phyloP scores from a whole-genome alignment of 1,284 basidiomycete genomes.

The Amylostereum areolatum region DNA sequence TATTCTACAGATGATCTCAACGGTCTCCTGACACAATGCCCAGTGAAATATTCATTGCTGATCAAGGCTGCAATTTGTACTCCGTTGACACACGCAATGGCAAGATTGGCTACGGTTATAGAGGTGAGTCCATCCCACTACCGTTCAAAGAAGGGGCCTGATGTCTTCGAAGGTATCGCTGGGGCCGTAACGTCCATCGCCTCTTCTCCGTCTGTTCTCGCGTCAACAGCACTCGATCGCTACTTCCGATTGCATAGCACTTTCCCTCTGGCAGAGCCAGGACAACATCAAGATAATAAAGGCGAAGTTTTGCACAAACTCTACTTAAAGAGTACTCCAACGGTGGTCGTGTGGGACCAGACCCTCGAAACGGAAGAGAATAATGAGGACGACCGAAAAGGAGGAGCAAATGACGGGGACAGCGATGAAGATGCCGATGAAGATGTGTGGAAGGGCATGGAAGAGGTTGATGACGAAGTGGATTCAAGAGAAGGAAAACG shows the following conservation, averaged over 20 bases:
- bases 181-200: constrained; percentile 65
- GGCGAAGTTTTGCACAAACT: constrained; percentile 64
- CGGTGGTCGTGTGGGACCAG: constrained; percentile 53
- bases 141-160: constrained; percentile 3
- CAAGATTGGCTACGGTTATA: constrained; percentile 63
- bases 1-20: neutral
- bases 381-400: constrained; percentile 39
- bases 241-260: constrained; percentile 72
- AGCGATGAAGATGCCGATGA: constrained; percentile 39
- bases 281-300: constrained; percentile 52
- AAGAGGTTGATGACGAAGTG: constrained; percentile 21
- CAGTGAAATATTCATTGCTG: constrained; percentile 76
- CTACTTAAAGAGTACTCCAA: constrained; percentile 65
- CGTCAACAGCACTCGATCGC: constrained; percentile 61
- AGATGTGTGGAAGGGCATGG: constrained; percentile 37
- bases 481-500: constrained; percentile 22
- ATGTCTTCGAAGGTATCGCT: constrained; percentile 49
- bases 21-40: constrained; percentile 1
- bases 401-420: constrained; percentile 10
- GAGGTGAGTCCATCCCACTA: constrained; percentile 38
- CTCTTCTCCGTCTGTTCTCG: constrained; percentile 43
- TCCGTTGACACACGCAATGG: constrained; percentile 77
- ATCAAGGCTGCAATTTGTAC: constrained; percentile 64
- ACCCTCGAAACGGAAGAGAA: constrained; percentile 21
- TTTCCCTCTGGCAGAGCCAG: constrained; percentile 42